Conservation (phyloP, 1,284 basidiomycete genomes). For the Porogramme epimiltina region DNA sequence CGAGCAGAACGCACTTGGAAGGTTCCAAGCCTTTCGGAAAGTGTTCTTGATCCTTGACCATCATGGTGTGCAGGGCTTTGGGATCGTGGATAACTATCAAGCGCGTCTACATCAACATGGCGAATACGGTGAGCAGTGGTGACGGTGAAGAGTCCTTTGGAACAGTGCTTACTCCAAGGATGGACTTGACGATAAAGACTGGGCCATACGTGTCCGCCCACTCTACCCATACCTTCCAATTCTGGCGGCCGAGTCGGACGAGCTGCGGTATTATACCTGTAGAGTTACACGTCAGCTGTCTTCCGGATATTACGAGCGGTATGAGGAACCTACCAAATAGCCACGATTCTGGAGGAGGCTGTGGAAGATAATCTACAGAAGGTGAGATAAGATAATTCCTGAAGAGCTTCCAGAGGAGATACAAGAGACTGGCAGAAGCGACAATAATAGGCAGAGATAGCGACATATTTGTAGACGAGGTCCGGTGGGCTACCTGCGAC, state of each 20-base stretch:
- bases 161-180: slow-evolving; percentile 15
- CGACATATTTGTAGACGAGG: too few relatives aligned
- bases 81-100: slow-evolving; percentile 24
- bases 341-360: background rate
- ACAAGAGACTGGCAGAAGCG: too few relatives aligned
- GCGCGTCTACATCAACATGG: background rate
- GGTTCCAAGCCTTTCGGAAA: slow-evolving; percentile 4
- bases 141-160: background rate
- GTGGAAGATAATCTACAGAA: background rate
- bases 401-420: too few relatives aligned
- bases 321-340: background rate
- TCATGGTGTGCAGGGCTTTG: slow-evolving; percentile 38
- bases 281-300: too few relatives aligned
- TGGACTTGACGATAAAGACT: slow-evolving; percentile 11
- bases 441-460: too few relatives aligned
- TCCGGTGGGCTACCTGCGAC: too few relatives aligned
- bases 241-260: background rate
- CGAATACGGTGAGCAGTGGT: background rate
- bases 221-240: background rate
- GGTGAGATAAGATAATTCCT: too few relatives aligned
- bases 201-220: slow-evolving; percentile 16
- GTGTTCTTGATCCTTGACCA: slow-evolving; percentile 37
- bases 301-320: too few relatives aligned
- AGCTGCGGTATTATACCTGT: background rate
- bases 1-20: background rate